phyloP scores from a whole-genome alignment of 23 red algal species.

The Agarophyton chilense region DNA sequence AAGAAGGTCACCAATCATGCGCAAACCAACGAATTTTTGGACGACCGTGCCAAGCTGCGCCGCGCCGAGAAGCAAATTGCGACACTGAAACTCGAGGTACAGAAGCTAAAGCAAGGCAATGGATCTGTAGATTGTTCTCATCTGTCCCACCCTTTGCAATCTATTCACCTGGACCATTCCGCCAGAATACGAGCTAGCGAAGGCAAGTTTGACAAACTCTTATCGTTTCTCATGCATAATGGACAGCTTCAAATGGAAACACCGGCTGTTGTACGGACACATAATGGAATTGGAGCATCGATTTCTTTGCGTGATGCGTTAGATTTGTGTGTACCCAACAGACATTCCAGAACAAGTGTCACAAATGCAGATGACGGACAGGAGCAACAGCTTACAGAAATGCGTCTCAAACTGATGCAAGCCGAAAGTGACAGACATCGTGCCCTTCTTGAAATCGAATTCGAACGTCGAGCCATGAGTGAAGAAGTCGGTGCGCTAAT shows the following conservation, averaged over 20 bases:
- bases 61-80: constrained; percentile 73
- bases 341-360: neutral
- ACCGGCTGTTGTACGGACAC: neutral
- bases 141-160: neutral
- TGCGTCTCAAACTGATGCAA: constrained; percentile 26
- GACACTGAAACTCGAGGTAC: neutral
- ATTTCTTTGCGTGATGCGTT: neutral
- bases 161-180: neutral
- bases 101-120: neutral
- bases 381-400: constrained; percentile 27
- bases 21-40: constrained; percentile 86
- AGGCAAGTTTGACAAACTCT: neutral
- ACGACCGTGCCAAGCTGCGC: constrained; percentile 83
- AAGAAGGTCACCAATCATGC: constrained; percentile 90
- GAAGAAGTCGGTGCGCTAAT: constrained; percentile 40
- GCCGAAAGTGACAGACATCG: constrained; percentile 29
- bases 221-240: neutral
- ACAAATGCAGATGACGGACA: neutral
- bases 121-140: neutral
- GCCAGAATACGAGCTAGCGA: neutral
- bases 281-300: neutral
- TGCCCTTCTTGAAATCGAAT: constrained; percentile 47
- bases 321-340: neutral
- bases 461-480: constrained; percentile 62
- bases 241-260: neutral